Conservation (phyloP, 768 basidiomycete species). For the Boletus coccyginus region DNA sequence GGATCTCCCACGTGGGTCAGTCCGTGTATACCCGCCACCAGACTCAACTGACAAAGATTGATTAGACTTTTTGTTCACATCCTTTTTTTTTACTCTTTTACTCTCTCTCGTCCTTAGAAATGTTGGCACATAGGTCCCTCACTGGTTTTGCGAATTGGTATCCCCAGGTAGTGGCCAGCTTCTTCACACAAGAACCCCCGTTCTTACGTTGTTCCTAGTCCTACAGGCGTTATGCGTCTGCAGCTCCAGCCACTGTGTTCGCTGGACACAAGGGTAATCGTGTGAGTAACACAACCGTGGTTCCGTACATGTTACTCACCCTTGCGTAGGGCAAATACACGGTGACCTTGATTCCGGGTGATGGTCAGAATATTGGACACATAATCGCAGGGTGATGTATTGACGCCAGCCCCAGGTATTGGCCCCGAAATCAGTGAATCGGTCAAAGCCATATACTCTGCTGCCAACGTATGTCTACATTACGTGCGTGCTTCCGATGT, state of each 20-base stretch:
- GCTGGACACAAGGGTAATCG: slow-evolving; percentile 85
- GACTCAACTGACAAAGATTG: neutral
- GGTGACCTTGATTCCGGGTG: slow-evolving; percentile 95
- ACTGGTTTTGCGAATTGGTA: slow-evolving; percentile 49
- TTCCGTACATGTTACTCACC: slow-evolving; percentile 1
- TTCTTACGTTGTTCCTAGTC: slow-evolving; percentile 37
- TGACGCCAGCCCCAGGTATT: slow-evolving; percentile 63
- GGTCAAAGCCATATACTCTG: slow-evolving; percentile 88
- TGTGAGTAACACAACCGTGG: slow-evolving; percentile 45
- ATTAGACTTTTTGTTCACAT: slow-evolving; percentile 11
- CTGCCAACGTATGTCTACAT: slow-evolving; percentile 63
- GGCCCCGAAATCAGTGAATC: slow-evolving; percentile 98
- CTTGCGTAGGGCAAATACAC: slow-evolving; percentile 84
- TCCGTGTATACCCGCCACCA: slow-evolving; percentile 25
- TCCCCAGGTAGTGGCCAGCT: slow-evolving; percentile 43
- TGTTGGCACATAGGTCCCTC: slow-evolving; percentile 62
- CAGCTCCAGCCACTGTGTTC: slow-evolving; percentile 84
- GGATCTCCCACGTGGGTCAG: slow-evolving; percentile 16
- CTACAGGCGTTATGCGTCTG: slow-evolving; percentile 61
- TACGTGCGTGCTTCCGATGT: slow-evolving; percentile 1
- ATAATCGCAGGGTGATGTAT: slow-evolving; percentile 1
- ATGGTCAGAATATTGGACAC: slow-evolving; percentile 53
- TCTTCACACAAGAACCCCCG: neutral
- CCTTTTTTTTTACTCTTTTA: slow-evolving; percentile 17
- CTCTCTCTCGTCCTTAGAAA: slow-evolving; percentile 32